Base-by-base conservation (phyloP, 1,284 basidiomycete genomes). In the Singerocomus inundabilis region DNA sequence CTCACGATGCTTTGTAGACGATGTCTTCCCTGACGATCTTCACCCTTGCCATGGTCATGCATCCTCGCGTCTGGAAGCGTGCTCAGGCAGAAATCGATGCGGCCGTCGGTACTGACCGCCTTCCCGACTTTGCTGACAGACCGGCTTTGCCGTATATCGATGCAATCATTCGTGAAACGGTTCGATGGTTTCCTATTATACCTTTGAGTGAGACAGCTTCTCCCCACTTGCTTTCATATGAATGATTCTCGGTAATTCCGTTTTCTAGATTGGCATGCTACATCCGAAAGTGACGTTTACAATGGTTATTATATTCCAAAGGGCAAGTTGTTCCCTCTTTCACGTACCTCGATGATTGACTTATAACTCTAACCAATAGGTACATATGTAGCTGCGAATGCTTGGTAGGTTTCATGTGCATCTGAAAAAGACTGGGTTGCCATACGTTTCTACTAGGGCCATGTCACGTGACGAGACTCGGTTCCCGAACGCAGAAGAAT, bases 71-170 rank as follows among this genome's bases (percentile, higher is more conserved):
- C n/a, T n/a, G n/a, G n/a, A n/a, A n/a, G n/a, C n/a, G n/a, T n/a
- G n/a, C n/a, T n/a, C 74, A 74, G 33, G 58, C 56, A 7, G 73
- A 77, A 44, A 59, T 78, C 4, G 72, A 76, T 46, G 35, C 50
- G 0, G 62, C 72, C 5, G 37, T 72, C 12, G 71, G 73, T 4
- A 48, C 45, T 0, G 62, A 67, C 10, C 59, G 69, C 9, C 58
- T 77, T 3, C 76, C 75, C 1, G 61, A 59, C 1, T 70, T 74
- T 25, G 57, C 56, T 11, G 77, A 79, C 40, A 55, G 67, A 26
- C 44, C 61, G 1, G 47, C 48, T 1, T 57, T 78, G 29, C 71
- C 70, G 0, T 76, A 73, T 40, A 46, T 75, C 5, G 59, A 65
- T 6, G 70, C 68, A 0, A 39, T 74, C 12, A 48, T 76, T 13